Conservation (phyloP, 768 basidiomycete species). For the Lactarius psammicola region DNA sequence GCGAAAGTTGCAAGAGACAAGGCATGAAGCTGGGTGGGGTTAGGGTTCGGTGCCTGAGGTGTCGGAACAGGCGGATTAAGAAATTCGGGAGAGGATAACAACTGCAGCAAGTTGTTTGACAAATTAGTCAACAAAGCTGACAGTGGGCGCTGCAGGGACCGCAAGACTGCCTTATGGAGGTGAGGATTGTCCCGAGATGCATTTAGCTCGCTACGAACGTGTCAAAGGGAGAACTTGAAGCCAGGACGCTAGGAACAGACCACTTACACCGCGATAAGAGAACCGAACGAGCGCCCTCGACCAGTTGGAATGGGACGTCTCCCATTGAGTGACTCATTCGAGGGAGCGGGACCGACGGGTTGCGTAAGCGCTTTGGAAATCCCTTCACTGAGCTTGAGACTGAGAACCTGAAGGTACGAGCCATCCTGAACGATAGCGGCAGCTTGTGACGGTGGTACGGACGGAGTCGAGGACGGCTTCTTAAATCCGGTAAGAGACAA, state of each 20-base stretch:
- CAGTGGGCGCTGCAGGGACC: conserved; percentile 72
- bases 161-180: conserved; percentile 65
- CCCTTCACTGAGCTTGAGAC: conserved; percentile 76
- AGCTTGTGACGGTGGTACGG: conserved; percentile 36
- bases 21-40: conserved; percentile 69
- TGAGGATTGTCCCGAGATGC: conserved; percentile 62
- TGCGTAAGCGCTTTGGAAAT: conserved; percentile 73
- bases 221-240: conserved; percentile 5
- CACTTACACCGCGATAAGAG: conserved; percentile 69
- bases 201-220: conserved; percentile 59
- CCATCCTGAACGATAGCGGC: conserved; percentile 67
- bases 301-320: conserved; percentile 73
- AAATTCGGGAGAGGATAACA: conserved; percentile 65
- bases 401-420: conserved; percentile 74
- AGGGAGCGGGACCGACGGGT: conserved; percentile 52
- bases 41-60: conserved; percentile 51
- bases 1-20: conserved; percentile 66
- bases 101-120: conserved; percentile 62
- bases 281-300: conserved; percentile 64
- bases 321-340: conserved; percentile 57
- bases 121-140: conserved; percentile 72
- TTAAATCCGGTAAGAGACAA: conserved; percentile 59
- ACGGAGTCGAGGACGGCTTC: conserved; percentile 50
- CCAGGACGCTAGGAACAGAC: not conserved
- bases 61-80: conserved; percentile 50